Base-by-base conservation (phyloP, 768 basidiomycete species). In the Lanmaoa rubissima region DNA sequence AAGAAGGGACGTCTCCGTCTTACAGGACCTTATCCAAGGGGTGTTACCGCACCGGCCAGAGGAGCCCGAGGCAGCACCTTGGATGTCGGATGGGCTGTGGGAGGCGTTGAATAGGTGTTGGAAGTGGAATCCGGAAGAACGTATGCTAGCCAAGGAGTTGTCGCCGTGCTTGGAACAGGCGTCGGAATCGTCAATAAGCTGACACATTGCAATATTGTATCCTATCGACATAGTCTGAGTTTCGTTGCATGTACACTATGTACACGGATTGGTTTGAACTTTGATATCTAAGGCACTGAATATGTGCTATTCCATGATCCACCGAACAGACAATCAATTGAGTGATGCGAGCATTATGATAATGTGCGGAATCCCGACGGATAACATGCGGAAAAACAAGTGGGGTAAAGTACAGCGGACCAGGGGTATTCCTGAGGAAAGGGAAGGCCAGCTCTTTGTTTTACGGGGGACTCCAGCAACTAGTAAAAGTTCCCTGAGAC, bases 51-150 rank as follows among this genome's bases (percentile, higher is more conserved):
- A 61, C 0, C 73, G 79, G 12, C 85, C 85, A 35, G 58, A 69
- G 31, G 73, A 69, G 5, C 64, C 59, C 5, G 64, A 60, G 21
- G 71, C 63, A 2, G 65, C 65, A 12, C 61, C 55, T 45, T 81
- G 78, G 76, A 63, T 82, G 55, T 75, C 76, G 6, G 78, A 83
- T 54, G 73, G 63, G 5, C 45, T 84, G 24, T 85, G 84, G 84
- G 61, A 57, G 31, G 58, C 75, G 26, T 68, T 85, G 74, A 51
- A 65, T 48, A 61, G 60, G 28, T 83, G 84, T 61, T 86, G 84
- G 84, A 67, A 65, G 39, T 62, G 65, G 38, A 60, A 74, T 36
- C 66, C 76, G 31, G 55, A 58, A 21, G 68, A 66, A 28, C 75
- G 83, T 3, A 79, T 80, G 26, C 57, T 61, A 8, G 79, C 82